These are phyloP conservation scores for Rhododendron ovatum DNA, from an alignment of 148 eudicot species.

Conservation along the genomic window DNA sequence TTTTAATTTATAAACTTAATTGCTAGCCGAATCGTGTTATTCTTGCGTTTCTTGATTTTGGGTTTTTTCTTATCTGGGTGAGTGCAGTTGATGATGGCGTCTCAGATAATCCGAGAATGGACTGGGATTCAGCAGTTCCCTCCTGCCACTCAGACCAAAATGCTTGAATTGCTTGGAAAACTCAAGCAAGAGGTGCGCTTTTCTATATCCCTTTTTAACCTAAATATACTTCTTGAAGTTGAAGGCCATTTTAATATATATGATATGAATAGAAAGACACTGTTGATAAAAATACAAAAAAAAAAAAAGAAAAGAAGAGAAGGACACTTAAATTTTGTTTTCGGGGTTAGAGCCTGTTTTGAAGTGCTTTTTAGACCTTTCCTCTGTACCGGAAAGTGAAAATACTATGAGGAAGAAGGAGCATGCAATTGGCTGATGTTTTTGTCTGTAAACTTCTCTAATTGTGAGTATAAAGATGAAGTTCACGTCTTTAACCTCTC, in stretches of 20 bases:
- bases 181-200: conserved; percentile 66
- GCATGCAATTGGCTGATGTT: not conserved
- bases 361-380: not conserved
- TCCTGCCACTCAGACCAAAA: conserved; percentile 63
- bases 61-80: not conserved
- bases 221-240: not conserved
- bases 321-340: not conserved
- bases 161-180: conserved; percentile 67
- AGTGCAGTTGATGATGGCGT: conserved; percentile 28
- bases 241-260: not conserved
- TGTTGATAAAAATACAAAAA: no score
- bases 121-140: conserved; percentile 90
- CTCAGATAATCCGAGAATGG: conserved; percentile 60
- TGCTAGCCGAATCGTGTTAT: not conserved
- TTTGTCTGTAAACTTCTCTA: not conserved
- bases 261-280: no score
- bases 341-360: not conserved
- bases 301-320: not conserved
- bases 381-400: not conserved
- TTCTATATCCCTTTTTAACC: not conserved
- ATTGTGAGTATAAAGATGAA: not conserved
- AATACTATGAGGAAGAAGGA: not conserved
- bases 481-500: not conserved
- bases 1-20: not conserved
- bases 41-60: not conserved